Evolutionary conservation across 2,329 filamentous ascomycete genomes (phyloP).

Genomic region (Nemania sp.): DNA sequence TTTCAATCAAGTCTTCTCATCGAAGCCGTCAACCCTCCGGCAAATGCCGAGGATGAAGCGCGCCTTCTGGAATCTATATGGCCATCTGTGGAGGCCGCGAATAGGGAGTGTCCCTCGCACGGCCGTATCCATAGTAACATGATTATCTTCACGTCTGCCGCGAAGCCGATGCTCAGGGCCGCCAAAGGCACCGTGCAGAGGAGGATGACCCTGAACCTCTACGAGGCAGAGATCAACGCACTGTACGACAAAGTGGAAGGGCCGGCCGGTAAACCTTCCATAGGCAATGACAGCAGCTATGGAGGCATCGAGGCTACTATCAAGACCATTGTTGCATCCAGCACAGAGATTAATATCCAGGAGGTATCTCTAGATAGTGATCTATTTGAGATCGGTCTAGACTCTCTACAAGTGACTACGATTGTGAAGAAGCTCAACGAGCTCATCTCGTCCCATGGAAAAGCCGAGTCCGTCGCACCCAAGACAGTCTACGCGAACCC

Average conservation of each 20-base stretch:
- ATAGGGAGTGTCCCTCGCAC: slow-evolving; percentile 37
- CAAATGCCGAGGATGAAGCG: slow-evolving; percentile 19
- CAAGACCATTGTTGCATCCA: slow-evolving; percentile 31
- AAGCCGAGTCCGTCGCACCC: slow-evolving; percentile 12
- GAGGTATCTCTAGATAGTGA: slow-evolving; percentile 27
- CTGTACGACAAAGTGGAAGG: slow-evolving; percentile 46
- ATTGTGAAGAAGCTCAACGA: slow-evolving; percentile 34
- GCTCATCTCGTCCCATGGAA: slow-evolving; percentile 20
- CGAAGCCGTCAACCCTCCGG: slow-evolving; percentile 36
- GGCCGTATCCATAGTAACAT: slow-evolving; percentile 39
- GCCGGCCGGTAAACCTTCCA: not conserved
- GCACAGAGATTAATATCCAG: slow-evolving; percentile 32
- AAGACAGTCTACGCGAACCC: slow-evolving; percentile 39
- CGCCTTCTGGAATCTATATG: slow-evolving; percentile 38
- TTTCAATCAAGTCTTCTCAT: slow-evolving; percentile 47
- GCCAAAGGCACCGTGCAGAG: slow-evolving; percentile 55
- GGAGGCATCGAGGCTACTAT: slow-evolving; percentile 16
- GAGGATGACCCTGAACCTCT: slow-evolving; percentile 46
- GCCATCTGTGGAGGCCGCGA: slow-evolving; percentile 37
- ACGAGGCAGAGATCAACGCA: slow-evolving; percentile 49
- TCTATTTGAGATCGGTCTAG: slow-evolving; percentile 41
- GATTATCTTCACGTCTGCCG: slow-evolving; percentile 49
- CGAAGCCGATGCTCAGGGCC: slow-evolving; percentile 51
- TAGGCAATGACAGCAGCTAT: not conserved
- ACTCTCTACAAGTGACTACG: slow-evolving; percentile 41